A percentile compares a stretch with the other conserved stretches of the same genome.
These are phyloP conservation scores for Calocybe indica DNA, from an alignment of 768 basidiomycete species.

Conservation along the genomic window DNA sequence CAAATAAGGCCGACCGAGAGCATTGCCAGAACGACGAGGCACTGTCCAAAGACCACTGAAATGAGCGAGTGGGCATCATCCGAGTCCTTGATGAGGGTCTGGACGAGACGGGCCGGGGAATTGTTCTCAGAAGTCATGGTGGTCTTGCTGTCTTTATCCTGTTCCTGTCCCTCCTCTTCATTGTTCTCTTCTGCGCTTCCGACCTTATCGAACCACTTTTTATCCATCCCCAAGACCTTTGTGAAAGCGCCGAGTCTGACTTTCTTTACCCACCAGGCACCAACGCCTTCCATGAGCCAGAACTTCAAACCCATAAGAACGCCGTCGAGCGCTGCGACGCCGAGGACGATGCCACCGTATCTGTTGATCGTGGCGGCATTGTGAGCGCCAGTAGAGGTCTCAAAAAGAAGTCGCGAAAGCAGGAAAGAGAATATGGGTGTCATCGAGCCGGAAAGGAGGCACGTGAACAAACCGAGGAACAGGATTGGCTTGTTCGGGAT, in stretches of 20 bases:
- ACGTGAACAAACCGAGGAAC: conserved; percentile 61
- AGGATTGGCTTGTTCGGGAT: conserved; percentile 72
- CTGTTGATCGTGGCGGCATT: conserved; percentile 56
- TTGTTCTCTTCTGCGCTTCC: conserved; percentile 15
- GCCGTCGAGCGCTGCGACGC: conserved; percentile 72
- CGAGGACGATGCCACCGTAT: conserved; percentile 69
- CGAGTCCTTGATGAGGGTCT: conserved; percentile 79
- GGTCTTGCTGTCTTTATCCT: too few species aligned
- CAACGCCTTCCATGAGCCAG: conserved; percentile 71
- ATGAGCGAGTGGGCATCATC: conserved; percentile 84
- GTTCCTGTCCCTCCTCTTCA: too few species aligned
- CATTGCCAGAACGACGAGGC: conserved; percentile 74
- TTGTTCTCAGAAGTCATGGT: conserved; percentile 21
- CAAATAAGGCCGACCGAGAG: conserved; percentile 79
- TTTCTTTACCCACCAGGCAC: conserved; percentile 66
- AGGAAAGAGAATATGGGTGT: conserved; percentile 92
- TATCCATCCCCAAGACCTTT: conserved; percentile 73
- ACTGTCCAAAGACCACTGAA: conserved; percentile 64
- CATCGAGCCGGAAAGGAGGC: conserved; percentile 71
- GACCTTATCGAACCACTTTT: conserved; percentile 74
- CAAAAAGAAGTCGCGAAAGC: conserved; percentile 73
- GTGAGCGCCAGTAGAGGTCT: conserved; percentile 67
- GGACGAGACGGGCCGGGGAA: conserved; percentile 54
- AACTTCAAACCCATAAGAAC: conserved; percentile 71
- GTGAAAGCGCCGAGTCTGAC: conserved; percentile 54